Base-by-base conservation (phyloP, 2,329 filamentous ascomycete species). In the Aspergillus fischeri region DNA sequence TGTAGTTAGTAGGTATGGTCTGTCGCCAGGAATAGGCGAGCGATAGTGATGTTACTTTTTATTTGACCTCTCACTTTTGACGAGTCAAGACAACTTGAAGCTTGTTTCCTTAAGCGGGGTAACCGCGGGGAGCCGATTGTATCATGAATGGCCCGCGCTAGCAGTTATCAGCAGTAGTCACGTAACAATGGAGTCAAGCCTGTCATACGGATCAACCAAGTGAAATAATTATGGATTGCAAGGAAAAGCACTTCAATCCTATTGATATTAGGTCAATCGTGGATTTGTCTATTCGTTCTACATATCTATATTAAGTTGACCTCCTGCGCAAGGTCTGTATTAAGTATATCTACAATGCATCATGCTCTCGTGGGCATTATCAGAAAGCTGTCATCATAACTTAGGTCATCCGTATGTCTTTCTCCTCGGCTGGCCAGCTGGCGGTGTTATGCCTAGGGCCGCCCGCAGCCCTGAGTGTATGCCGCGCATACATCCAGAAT, bases 401-500 rank as follows among this genome's bases (percentile, higher is more conserved):
- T 68, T 57, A 74, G 52, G 67, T 70, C 69, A 75, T 68, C 51
- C 73, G 73, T 52, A 75, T 73, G 42, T 75, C 73, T 57, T 75
- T 75, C 63, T 74, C 73, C 29, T 63, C 66, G 10, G 61, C 56
- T 10, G 60, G 62, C 69, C 67, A 72, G 27, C 66, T 64, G 7
- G 63, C 68, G 48, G 63, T 63, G 8, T 65, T 61, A 17, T 67
- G 61, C 14, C 60, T 56, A 32, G 67, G 62, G 59, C 62, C 66
- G 58, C 60, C 60, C 20, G 68, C 62, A 61, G 60, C 60, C 51
- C 58, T 55, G 32, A 54, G 54, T 24, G 63, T 60, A 29, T 69
- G 67, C 25, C 69, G 69, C n/a, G 72, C 75, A 58, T 77, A 81
- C 69, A 77, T 75, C 67, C 70, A 78, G 60, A 77, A 80, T 60